phyloP scores from a whole-genome alignment of 2,329 filamentous ascomycete species.

The Fusarium oligoseptatum region DNA sequence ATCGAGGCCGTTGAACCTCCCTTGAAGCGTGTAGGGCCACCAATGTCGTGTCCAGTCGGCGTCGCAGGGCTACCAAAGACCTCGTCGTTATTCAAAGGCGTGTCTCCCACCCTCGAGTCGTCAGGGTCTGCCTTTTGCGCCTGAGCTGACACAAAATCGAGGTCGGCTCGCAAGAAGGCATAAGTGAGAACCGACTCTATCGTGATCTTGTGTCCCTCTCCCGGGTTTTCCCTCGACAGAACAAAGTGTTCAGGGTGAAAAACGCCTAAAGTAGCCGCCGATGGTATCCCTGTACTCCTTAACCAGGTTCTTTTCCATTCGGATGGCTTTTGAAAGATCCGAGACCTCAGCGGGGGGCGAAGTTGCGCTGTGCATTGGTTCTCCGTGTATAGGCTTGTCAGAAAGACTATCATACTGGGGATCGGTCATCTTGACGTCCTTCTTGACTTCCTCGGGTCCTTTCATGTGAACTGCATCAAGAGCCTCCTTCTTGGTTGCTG shows the following conservation, averaged over 20 bases:
- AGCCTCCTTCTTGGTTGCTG: slow-evolving; percentile 43
- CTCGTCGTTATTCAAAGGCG: slow-evolving; percentile 86
- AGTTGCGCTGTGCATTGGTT: slow-evolving; percentile 54
- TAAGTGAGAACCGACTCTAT: slow-evolving; percentile 88
- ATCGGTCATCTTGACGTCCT: slow-evolving; percentile 53
- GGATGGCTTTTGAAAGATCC: slow-evolving; percentile 71
- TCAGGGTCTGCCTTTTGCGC: slow-evolving; percentile 82
- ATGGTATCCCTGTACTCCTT: slow-evolving; percentile 85
- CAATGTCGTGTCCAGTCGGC: slow-evolving; percentile 73
- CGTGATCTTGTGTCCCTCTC: slow-evolving; percentile 61
- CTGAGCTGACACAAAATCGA: slow-evolving; percentile 93
- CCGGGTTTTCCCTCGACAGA: slow-evolving; percentile 50
- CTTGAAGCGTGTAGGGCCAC: slow-evolving; percentile 83
- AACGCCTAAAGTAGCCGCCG: slow-evolving; percentile 94
- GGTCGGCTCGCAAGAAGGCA: slow-evolving; percentile 91
- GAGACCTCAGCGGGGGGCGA: slow-evolving; percentile 65
- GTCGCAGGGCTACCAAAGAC: slow-evolving; percentile 75
- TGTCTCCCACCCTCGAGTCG: slow-evolving; percentile 78
- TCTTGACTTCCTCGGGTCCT: slow-evolving; percentile 59
- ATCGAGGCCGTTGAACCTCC: slow-evolving; percentile 94
- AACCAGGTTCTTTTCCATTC: slow-evolving; percentile 79
- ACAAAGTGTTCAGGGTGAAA: slow-evolving; percentile 86
- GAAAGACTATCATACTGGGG: slow-evolving; percentile 50
- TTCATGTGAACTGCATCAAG: slow-evolving; percentile 62
- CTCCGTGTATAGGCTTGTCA: slow-evolving; percentile 54